Conservation (phyloP, 2,329 filamentous ascomycete genomes). For the Nothophaeocryptopus gaeumannii region DNA sequence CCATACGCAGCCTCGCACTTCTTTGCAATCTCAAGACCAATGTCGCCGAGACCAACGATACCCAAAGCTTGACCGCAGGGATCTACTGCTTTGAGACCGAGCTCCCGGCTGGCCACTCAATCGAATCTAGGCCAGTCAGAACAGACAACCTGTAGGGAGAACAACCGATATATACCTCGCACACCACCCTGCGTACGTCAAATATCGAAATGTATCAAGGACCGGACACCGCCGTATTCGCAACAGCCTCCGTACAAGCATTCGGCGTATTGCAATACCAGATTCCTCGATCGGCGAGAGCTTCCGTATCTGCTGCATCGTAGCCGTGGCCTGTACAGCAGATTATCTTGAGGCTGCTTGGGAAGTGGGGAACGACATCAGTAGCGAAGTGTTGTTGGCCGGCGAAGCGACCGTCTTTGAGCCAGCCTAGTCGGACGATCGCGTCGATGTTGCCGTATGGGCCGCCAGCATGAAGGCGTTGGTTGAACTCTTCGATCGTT, state of each 20-base stretch:
- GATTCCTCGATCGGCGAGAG: constrained; percentile 58
- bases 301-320: constrained; percentile 59
- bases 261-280: constrained; percentile 70
- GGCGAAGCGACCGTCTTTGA: constrained; percentile 51
- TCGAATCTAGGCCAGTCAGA: constrained; percentile 46
- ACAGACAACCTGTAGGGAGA: too few relatives aligned
- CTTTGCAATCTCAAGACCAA: constrained; percentile 51
- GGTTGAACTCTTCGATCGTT: constrained; percentile 37
- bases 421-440: constrained; percentile 60
- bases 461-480: constrained; percentile 34
- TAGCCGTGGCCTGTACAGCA: constrained; percentile 61
- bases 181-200: constrained; percentile 45
- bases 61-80: constrained; percentile 61
- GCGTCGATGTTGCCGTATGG: constrained; percentile 41
- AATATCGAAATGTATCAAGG: constrained; percentile 64
- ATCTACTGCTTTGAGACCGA: constrained; percentile 60
- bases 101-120: constrained; percentile 56
- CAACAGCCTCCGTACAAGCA: constrained; percentile 68
- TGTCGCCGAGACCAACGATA: constrained; percentile 65
- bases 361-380: constrained; percentile 39
- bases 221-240: constrained; percentile 68
- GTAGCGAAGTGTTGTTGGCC: constrained; percentile 33
- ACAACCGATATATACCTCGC: constrained; percentile 36
- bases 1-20: constrained; percentile 60
- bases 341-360: constrained; percentile 52